Evolutionary conservation across 2,329 filamentous ascomycete genomes (phyloP).

Genomic region (Immersiporthe knoxdaviesiana): DNA sequence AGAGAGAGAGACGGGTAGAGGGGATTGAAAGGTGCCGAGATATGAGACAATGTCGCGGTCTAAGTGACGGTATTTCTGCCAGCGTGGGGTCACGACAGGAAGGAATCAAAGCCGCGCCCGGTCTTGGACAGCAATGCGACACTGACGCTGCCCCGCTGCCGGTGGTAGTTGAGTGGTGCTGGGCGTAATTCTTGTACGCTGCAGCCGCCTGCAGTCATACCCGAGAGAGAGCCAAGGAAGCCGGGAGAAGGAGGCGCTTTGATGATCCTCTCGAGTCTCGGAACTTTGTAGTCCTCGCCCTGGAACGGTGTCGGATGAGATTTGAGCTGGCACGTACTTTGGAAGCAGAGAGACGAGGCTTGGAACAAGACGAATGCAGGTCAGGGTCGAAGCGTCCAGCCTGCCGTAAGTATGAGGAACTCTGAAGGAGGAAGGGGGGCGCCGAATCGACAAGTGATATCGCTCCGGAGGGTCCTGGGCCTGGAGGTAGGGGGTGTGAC

Average conservation of each 20-base stretch:
- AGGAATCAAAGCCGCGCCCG: conserved; percentile 6
- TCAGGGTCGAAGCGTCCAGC: neutral
- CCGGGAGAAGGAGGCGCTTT: neutral
- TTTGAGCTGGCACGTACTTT: conserved; percentile 7
- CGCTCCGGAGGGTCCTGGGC: conserved; percentile 1
- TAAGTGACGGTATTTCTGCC: conserved; percentile 10
- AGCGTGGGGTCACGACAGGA: conserved; percentile 21
- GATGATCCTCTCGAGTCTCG: neutral
- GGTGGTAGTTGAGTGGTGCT: conserved; percentile 6
- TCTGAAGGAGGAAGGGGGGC: neutral
- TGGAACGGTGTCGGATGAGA: neutral
- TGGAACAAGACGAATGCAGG: conserved; percentile 5
- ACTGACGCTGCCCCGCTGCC: conserved; percentile 10
- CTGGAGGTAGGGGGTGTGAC: neutral
- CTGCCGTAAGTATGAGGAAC: conserved; percentile 3
- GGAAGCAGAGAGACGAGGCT: neutral
- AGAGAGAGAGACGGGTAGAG: conserved; percentile 4
- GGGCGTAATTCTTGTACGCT: conserved; percentile 11
- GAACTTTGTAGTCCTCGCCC: neutral
- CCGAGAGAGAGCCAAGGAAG: conserved; percentile 13
- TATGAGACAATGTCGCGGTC: conserved; percentile 18
- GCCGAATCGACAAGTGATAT: conserved; percentile 15
- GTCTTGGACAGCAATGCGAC: conserved; percentile 21
- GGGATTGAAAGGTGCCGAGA: conserved; percentile 8
- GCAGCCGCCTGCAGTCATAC: conserved; percentile 25